Base-by-base conservation (phyloP, 345 rosid genomes). In the Hibiscus tridactylites region DNA sequence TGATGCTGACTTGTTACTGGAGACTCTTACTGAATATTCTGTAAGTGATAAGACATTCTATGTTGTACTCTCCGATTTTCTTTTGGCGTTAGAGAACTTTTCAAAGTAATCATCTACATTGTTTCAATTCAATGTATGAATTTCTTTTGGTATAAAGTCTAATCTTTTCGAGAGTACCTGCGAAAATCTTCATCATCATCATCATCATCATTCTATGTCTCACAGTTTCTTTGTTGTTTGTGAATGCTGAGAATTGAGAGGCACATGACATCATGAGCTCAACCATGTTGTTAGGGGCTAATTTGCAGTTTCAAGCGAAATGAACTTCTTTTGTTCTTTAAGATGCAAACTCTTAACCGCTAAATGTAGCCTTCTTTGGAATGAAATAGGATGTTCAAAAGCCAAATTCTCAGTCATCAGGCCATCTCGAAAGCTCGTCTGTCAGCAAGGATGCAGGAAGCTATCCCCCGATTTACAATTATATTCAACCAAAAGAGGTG, bases 1-100 rank as follows among this genome's bases (percentile, higher is more conserved):
- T 44, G 74, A 88, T 77, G 53, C 79, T 74, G 97, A 95, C 61
- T 74, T 85, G 81, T 79, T 94, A 67, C 39, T 94, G 82, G 96
- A 87, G 86, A 79, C 81, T 72, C 93, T 94, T 66, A 73, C 85
- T 19, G 83, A 69, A 70, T 74, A 80, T 81, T 72, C 81, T 26
- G 91, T 87, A 79, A 82, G 91, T 82, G 10, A 53, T 62, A 53
- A 53, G 59, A 67, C 15, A 49, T 16, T 44, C 8, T 33, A 21
- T 9, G 6, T 3, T 58, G 16, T 26, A 28, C 4, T 28, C 5
- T 50, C 17, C 1, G 33, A 26, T 39, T 24, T 57, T 19, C 50
- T 39, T 58, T 56, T 44, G 35, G 13, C 33, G 7, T 8, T 42
- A 10, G 50, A 39, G 31, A 54, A 69, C 11, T 53, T 4, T 54